Evolutionary conservation across 495 filamentous ascomycete genomes (phyloP), one percentile per base, ranked within the genome.

Genomic region (Penicillium lagena): DNA sequence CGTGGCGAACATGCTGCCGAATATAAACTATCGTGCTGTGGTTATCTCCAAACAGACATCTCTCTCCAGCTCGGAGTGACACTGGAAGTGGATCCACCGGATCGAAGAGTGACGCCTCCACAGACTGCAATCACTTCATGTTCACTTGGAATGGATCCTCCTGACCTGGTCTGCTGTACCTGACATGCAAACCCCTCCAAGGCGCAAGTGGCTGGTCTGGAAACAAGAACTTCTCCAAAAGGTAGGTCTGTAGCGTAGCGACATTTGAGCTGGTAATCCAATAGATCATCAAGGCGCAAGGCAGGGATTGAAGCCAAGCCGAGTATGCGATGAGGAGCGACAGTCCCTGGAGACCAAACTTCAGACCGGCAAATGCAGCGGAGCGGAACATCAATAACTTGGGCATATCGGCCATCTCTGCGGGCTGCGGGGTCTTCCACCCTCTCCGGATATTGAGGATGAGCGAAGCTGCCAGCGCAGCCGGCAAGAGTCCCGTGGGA

Each of bases 281-380:
- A 51, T 89, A 90, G 11, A 90, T 54, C 48, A 88, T 70, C 33
- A 90, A 63, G 1, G 82, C 85, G 27, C 67, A 67, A 3, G 84
- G 84, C 42, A 87, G 52, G 35, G 76, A 52, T 43, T 56, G 45
- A 22, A 70, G 38, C 37, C 45, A 69, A 7, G 55, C 48, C 11
- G 63, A 50, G 8, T 60, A 1, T 3, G 63, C 68, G 6, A 69
- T 43, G 28, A 68, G 46, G 1, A 43, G 0, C 34, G 59, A 55
- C 12, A 68, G n/a, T 5, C 50, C 50, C 8, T 46, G 45, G n/a
- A 50, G 43, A 13, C 46, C 34, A 22, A 22, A 22, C 22, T 22
- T 22, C 22, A 22, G 22, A 22, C 22, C 22, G 22, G 22, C 22
- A 22, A 22, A 22, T 22, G 22, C 22, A 9, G 47, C 10, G 6